Percentiles rank a stretch among this genome's conserved stretches.
Evolutionary conservation across 257 asterid genomes (phyloP).

Genomic region (Phtheirospermum japonicum): DNA sequence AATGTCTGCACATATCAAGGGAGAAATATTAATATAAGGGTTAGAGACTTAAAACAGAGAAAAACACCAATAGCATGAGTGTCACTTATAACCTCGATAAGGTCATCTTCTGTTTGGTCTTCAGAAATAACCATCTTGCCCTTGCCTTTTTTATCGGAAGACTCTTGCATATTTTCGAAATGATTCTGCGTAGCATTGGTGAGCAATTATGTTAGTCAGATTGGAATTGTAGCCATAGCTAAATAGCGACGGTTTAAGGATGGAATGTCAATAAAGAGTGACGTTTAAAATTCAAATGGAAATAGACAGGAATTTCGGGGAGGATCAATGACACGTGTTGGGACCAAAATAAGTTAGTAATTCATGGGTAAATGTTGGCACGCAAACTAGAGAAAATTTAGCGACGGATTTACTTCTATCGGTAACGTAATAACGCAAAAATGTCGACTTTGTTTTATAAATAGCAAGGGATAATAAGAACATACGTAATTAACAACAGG

Average conservation of each 20-base stretch:
- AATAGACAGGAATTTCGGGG: neutral
- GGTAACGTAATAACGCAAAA: too few relatives aligned
- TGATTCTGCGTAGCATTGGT: slow-evolving; percentile 7
- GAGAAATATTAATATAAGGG: slow-evolving; percentile 9
- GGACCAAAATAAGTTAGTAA: neutral
- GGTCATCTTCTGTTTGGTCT: slow-evolving; percentile 15
- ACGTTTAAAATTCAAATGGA: neutral
- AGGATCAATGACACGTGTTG: neutral
- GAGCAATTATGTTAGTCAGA: slow-evolving; percentile 11
- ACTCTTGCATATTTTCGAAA: slow-evolving; percentile 11
- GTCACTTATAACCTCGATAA: slow-evolving; percentile 19
- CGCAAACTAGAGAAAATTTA: too few relatives aligned
- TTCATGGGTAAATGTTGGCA: too few relatives aligned
- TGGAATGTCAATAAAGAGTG: neutral
- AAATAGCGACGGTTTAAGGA: neutral
- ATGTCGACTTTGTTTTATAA: neutral
- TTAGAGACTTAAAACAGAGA: slow-evolving; percentile 1
- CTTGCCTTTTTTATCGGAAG: neutral
- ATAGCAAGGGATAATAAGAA: neutral
- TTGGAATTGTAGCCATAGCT: too few relatives aligned
- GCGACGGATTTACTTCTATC: too few relatives aligned
- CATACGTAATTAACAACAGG: neutral
- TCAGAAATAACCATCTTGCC: slow-evolving; percentile 19
- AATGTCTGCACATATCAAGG: slow-evolving; percentile 19
- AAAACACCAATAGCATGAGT: neutral